A percentile compares a stretch with the other conserved stretches of the same genome.
Conservation (phyloP, 75 land plant species). For the Pinus tabuliformis region DNA sequence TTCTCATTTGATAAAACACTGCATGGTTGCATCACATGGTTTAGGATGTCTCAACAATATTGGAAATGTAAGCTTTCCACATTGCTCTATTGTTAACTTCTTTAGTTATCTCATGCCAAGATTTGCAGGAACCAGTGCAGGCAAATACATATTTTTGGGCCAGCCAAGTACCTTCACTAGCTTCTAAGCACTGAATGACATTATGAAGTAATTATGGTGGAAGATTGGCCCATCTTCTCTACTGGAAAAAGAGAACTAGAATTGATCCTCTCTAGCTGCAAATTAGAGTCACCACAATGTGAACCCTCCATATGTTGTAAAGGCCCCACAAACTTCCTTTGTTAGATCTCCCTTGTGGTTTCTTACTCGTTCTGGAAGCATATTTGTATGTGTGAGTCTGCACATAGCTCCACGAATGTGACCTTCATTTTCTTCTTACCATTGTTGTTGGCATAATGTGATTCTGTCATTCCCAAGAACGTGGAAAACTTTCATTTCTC, state of each 20-base stretch:
- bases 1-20: conserved; percentile 86
- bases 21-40: conserved; percentile 65
- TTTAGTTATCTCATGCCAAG: conserved; percentile 64
- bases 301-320: too few relatives aligned
- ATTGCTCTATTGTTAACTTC: conserved; percentile 66
- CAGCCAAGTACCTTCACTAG: conserved; percentile 63
- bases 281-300: too few relatives aligned
- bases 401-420: too few relatives aligned
- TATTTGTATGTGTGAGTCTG: too few relatives aligned
- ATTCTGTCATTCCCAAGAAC: too few relatives aligned
- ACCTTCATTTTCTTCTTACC: too few relatives aligned
- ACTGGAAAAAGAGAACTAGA: not conserved
- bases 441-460: too few relatives aligned
- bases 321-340: too few relatives aligned
- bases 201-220: conserved; percentile 79
- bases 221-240: conserved; percentile 69
- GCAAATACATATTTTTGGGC: conserved; percentile 48
- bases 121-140: conserved; percentile 71
- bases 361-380: too few relatives aligned
- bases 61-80: conserved; percentile 83
- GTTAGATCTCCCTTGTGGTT: too few relatives aligned
- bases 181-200: conserved; percentile 60
- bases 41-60: conserved; percentile 83
- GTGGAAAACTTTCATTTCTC: too few relatives aligned
- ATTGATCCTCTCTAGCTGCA: too few relatives aligned